Evolutionary conservation across 345 rosid genomes (phyloP).

Genomic region (Pistacia atlantica): DNA sequence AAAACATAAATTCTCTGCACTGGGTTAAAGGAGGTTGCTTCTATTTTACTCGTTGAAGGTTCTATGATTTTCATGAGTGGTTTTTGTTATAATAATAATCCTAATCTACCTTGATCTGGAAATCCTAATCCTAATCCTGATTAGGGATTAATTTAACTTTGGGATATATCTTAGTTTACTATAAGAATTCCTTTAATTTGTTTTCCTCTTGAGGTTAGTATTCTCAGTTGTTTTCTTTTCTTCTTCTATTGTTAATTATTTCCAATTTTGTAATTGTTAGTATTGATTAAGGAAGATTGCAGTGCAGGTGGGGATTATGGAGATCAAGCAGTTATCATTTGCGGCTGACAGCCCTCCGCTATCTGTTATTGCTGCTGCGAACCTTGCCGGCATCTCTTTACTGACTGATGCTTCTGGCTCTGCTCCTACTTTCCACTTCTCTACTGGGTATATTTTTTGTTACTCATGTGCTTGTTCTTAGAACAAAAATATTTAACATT

Average conservation of each 20-base stretch:
- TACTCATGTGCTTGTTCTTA: too few relatives aligned
- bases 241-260: neutral
- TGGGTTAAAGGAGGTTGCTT: neutral
- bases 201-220: neutral
- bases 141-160: too few relatives aligned
- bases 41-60: neutral
- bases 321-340: slow-evolving; percentile 48
- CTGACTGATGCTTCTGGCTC: slow-evolving; percentile 34
- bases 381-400: slow-evolving; percentile 44
- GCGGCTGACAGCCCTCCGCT: slow-evolving; percentile 64
- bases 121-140: neutral
- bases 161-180: too few relatives aligned
- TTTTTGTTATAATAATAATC: too few relatives aligned
- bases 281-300: neutral
- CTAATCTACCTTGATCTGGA: neutral
- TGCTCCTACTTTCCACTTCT: slow-evolving; percentile 48
- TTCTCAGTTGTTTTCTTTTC: neutral
- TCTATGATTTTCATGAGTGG: too few relatives aligned
- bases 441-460: slow-evolving; percentile 54
- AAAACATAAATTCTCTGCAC: neutral
- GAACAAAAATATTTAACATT: neutral
- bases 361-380: slow-evolving; percentile 59
- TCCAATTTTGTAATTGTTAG: too few relatives aligned
- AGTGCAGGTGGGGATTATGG: slow-evolving; percentile 20
- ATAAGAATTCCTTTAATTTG: too few relatives aligned